Evolutionary conservation across 148 eudicot genomes (phyloP).

Genomic region (Cornus controversa): DNA sequence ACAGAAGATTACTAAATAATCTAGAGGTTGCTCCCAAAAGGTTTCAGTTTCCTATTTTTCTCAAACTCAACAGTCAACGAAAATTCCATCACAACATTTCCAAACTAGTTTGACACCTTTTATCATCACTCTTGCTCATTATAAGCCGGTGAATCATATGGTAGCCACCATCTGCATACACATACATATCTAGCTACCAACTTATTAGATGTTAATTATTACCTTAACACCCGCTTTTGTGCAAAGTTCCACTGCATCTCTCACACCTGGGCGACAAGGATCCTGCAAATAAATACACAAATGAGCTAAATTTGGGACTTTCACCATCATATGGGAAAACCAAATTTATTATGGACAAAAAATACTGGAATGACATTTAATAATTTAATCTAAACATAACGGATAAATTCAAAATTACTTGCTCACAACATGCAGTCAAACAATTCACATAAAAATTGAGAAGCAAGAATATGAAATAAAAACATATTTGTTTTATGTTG

Average conservation of each 20-base stretch:
- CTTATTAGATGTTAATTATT: neutral
- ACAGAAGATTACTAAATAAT: too few species aligned
- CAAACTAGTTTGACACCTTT: neutral
- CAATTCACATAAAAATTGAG: neutral
- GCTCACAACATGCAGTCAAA: neutral
- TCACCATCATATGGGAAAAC: neutral
- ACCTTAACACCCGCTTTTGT: constrained; percentile 88
- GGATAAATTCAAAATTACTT: neutral
- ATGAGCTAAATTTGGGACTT: constrained; percentile 6
- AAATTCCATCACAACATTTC: neutral
- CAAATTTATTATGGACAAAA: neutral
- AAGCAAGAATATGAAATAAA: too few species aligned
- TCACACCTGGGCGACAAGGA: constrained; percentile 93
- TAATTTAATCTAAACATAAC: neutral
- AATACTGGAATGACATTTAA: neutral
- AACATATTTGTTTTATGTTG: neutral
- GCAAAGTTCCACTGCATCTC: constrained; percentile 75
- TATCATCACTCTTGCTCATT: neutral
- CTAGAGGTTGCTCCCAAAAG: too few species aligned
- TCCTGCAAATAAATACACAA: constrained; percentile 50
- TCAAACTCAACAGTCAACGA: neutral
- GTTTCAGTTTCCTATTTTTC: too few species aligned
- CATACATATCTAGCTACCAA: neutral
- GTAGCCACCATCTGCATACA: neutral
- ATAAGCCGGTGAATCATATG: neutral